Evolutionary conservation across 1,139 yeast genomes (phyloP), one percentile per base, ranked within the genome.

Genomic region (Yamadazyma conglobata): DNA sequence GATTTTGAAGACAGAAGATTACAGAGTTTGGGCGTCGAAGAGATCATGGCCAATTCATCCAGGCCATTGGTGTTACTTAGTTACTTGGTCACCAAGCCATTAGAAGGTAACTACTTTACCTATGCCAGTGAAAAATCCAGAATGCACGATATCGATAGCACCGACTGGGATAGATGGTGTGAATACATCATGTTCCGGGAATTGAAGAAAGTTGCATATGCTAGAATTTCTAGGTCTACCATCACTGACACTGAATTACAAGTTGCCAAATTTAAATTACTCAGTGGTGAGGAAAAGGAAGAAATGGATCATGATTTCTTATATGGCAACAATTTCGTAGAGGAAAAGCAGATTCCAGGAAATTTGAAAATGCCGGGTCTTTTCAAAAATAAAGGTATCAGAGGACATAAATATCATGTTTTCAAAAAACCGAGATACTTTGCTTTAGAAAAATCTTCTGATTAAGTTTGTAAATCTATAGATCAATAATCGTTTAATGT

Each of bases 101-200:
- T 75, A 20, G 73, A 82, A 52, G 97, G 96, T 10, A 89, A 91
- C 59, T 91, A 91, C 64, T 79, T 86, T 58, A 88, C 89, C 2
- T 88, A 87, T 56, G 95, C 89, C 11, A 80, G 95, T 48, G 83
- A 82, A 32, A 59, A 66, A 44, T 79, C 93, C 2, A 82, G 95
- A 27, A 86, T 91, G 91, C 77, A 80, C 46, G 98, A 91, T 56
- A 88, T 91, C 44, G 98, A 91, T 54, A 81, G 89, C 31, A 69
- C 83, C 8, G 98, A 91, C 55, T 86, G 93, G 83, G 98, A 91
- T 54, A 77, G 98, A 62, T 91, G 98, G 98, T 91, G 98, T 63
- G 95, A 91, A 60, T 91, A 91, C 60, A 88, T 91, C 40, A 64
- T 91, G 44, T 91, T 83, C 72, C 84, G 91, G 56, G 81, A 83